A percentile compares a stretch with the other conserved stretches of the same genome.
Evolutionary conservation across 768 basidiomycete genomes (phyloP).

Genomic region (Psilocybe sp.): DNA sequence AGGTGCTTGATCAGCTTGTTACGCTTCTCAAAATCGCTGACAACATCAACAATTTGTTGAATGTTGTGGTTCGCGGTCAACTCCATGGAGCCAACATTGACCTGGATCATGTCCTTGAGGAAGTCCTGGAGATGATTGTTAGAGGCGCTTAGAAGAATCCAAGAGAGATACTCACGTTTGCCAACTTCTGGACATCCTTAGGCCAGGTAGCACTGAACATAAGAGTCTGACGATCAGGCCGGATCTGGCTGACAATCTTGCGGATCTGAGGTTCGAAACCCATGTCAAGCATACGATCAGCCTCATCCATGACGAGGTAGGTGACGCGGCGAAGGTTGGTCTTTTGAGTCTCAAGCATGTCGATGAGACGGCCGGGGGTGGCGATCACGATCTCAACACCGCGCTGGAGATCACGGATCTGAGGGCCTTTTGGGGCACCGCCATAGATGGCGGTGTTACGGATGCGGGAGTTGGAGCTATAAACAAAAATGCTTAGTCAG

Average conservation of each 20-base stretch:
- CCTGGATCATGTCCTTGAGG: constrained; percentile 93
- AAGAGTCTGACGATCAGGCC: constrained; percentile 96
- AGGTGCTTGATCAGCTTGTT: constrained; percentile 95
- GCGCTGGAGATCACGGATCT: constrained; percentile 95
- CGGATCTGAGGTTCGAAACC: constrained; percentile 99
- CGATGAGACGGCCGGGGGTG: constrained; percentile 99
- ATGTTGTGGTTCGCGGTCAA: constrained; percentile 98
- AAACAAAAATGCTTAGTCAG: neutral
- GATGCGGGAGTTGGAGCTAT: constrained; percentile 85
- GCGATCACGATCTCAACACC: constrained; percentile 98
- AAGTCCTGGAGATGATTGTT: constrained; percentile 65
- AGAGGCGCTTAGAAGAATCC: neutral
- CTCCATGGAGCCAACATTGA: constrained; percentile 98
- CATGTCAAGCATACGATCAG: constrained; percentile 99
- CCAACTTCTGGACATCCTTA: constrained; percentile 97
- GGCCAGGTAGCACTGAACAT: constrained; percentile 99
- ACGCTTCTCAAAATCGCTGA: constrained; percentile 97
- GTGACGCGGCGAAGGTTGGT: constrained; percentile 96
- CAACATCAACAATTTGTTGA: constrained; percentile 91
- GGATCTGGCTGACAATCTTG: constrained; percentile 96
- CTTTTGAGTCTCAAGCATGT: constrained; percentile 96
- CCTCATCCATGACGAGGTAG: constrained; percentile 99
- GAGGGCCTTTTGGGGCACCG: constrained; percentile 97
- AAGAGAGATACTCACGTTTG: constrained; percentile 53
- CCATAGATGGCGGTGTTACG: constrained; percentile 99